Percentiles rank a stretch among this genome's conserved stretches.
phyloP scores from a whole-genome alignment of 306 rosid genomes.

The Biancaea sappan region DNA sequence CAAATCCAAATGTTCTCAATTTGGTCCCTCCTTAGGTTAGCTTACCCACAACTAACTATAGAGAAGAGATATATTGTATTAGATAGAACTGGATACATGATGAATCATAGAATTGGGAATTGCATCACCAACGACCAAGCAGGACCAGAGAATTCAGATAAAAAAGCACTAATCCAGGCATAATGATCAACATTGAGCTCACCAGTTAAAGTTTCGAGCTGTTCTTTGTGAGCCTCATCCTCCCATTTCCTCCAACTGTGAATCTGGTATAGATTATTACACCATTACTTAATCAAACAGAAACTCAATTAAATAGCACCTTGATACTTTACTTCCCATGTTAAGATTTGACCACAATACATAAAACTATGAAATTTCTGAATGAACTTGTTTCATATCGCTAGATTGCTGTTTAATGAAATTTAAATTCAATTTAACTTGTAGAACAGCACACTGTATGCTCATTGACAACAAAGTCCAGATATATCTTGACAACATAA shows the following conservation, averaged over 20 bases:
- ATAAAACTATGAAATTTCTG: not conserved
- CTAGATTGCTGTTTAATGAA: not conserved
- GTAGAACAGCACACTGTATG: not conserved
- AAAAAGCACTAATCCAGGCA: not conserved
- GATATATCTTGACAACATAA: not conserved
- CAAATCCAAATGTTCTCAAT: too few species aligned
- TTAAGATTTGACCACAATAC: not conserved
- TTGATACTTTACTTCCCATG: not conserved
- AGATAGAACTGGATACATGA: not conserved
- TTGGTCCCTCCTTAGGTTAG: too few species aligned
- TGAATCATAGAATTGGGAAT: not conserved
- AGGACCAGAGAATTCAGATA: not conserved
- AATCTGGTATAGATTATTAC: slow-evolving; percentile 48
- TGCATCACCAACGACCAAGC: not conserved
- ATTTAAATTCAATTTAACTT: not conserved
- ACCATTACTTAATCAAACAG: not conserved
- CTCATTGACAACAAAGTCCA: not conserved
- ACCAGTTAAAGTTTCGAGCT: slow-evolving; percentile 49
- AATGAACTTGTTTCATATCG: not conserved
- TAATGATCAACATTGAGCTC: slow-evolving; percentile 31
- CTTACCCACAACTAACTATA: not conserved
- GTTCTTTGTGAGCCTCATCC: slow-evolving; percentile 64
- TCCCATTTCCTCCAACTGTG: slow-evolving; percentile 84
- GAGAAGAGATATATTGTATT: not conserved
- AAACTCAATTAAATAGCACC: not conserved